These are phyloP conservation scores for Candida cerambycidarum DNA, from an alignment of 805 yeast species.

Conservation along the genomic window DNA sequence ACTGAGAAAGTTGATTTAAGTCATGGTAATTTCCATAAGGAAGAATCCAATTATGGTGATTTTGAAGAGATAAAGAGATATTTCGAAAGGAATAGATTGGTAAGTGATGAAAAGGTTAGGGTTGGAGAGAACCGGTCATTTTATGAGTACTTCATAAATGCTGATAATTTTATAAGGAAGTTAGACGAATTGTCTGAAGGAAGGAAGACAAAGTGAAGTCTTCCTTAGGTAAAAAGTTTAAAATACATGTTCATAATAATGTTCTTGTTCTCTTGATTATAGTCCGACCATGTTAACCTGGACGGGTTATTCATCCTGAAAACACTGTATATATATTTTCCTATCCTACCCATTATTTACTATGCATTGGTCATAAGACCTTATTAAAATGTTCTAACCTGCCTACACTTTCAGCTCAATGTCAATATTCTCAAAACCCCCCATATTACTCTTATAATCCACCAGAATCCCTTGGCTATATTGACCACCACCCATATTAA, in stretches of 20 bases:
- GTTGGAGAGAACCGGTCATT: neutral
- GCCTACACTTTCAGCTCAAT: neutral
- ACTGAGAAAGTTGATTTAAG: conserved; percentile 10
- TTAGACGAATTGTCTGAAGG: conserved; percentile 17
- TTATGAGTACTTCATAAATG: conserved; percentile 23
- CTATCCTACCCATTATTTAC: neutral
- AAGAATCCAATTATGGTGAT: neutral
- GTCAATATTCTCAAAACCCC: conserved; percentile 16
- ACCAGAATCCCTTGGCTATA: conserved; percentile 37
- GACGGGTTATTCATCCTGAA: too few relatives aligned
- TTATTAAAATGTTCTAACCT: too few relatives aligned
- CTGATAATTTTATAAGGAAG: conserved; percentile 22
- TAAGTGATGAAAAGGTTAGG: conserved; percentile 1
- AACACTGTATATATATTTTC: neutral
- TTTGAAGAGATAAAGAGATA: conserved; percentile 14
- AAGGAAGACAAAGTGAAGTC: conserved; percentile 6
- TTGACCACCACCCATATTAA: conserved; percentile 58
- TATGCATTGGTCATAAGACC: neutral
- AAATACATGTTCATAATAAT: too few relatives aligned
- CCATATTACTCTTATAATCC: conserved; percentile 22
- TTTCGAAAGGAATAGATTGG: conserved; percentile 17
- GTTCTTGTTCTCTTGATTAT: too few relatives aligned
- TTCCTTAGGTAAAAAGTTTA: too few relatives aligned
- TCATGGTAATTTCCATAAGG: neutral
- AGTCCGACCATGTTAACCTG: too few relatives aligned